Evolutionary conservation across 2,329 filamentous ascomycete species (phyloP), one percentile per base, ranked within the genome.

Genomic region (Thelonectria blattea): DNA sequence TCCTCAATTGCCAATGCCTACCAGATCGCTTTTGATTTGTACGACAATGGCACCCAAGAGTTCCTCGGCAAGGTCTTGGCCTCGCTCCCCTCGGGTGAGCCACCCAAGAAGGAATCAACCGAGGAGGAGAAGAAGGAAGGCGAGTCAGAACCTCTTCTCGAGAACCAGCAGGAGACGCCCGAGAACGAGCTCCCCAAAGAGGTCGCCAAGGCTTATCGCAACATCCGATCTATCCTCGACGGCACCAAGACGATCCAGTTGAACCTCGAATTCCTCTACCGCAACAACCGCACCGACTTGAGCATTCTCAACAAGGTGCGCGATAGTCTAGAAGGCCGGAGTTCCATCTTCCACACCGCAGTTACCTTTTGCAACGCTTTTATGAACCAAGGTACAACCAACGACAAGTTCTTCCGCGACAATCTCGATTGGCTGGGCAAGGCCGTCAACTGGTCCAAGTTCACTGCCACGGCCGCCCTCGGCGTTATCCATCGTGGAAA

Each of bases 401-500:
- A 97, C 71, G 95, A 99, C 79, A 96, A 94, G 72, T 99, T 99
- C 80, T 98, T 99, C 87, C 87, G 96, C 8, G 93, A 98, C 73
- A 99, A 99, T 74, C 80, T 99, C 22, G 95, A 99, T 67, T 99
- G 95, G 95, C 81, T 99, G 3, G 93, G 94, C 62, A 99, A 98
- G 81, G 95, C 95, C 24, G 93, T 98, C 49, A 99, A 99, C 80
- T 99, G 95, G 95, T 97, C 93, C 62, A 99, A 99, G 76, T 99
- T 99, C 75, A 97, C 95, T 1, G 95, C 95, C 14, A 99, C 95
- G 5, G 95, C 95, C 58, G 95, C 95, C 8, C 83, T 99, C 6
- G 95, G 95, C 76, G 95, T 98, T 52, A 97, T 99, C 64, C 95
- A 99, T 77, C 90, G 93, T 47, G 95, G 95, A 57, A 99, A 99